Evolutionary conservation across 768 basidiomycete species (phyloP).

Genomic region (Tricholoma hemisulphureum): DNA sequence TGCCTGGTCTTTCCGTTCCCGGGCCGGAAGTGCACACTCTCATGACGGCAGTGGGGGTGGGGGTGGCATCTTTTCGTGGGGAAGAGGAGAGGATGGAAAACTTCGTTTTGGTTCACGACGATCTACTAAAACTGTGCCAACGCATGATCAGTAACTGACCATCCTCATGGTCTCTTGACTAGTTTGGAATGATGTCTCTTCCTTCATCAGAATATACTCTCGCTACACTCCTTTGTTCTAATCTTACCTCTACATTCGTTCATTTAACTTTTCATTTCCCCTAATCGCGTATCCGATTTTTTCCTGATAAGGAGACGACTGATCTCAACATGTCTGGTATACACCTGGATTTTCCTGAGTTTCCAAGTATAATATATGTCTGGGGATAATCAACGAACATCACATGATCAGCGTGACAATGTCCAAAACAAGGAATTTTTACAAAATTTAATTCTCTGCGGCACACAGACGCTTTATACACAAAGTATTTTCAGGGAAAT

Average conservation of each 20-base stretch:
- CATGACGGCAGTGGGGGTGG: constrained; percentile 54
- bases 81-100: constrained; percentile 59
- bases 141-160: constrained; percentile 22
- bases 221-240: constrained; percentile 30
- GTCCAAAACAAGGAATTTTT: no score
- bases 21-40: constrained; percentile 70
- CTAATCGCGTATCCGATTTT: constrained; percentile 19
- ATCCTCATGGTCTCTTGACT: constrained; percentile 14
- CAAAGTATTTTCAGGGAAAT: no score
- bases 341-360: no score
- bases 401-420: no score
- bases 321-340: not conserved
- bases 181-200: constrained; percentile 18
- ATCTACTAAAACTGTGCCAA: constrained; percentile 43
- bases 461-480: no score
- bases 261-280: constrained; percentile 20
- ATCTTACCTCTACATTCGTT: constrained; percentile 30
- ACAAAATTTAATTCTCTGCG: no score
- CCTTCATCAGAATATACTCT: constrained; percentile 18
- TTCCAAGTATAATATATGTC: no score
- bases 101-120: constrained; percentile 75
- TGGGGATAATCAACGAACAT: no score
- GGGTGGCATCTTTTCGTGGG: constrained; percentile 66
- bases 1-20: constrained; percentile 83
- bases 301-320: not conserved